Evolutionary conservation across 805 yeast genomes (phyloP), one percentile per base, ranked within the genome.

Genomic region (Scheffersomyces stipitis): DNA sequence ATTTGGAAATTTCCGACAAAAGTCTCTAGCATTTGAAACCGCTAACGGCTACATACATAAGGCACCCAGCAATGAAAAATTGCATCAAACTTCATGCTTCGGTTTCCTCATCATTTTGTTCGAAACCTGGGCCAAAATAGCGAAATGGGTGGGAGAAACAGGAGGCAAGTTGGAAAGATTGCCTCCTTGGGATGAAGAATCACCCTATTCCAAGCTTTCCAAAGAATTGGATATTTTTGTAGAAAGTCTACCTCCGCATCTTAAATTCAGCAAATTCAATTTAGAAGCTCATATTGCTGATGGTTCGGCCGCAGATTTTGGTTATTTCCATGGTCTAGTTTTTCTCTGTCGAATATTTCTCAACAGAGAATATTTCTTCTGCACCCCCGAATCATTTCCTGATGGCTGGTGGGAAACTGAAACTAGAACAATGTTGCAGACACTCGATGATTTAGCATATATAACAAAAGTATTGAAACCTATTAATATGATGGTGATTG

Each of bases 131-230:
- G 54, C 62, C 2, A 49, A 52, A 18, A 57, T 62, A 15, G 66
- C 69, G 3, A 58, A 60, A 39, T 65, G 70, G 69, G 64, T 61
- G 1, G 66, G 70, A 4, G 66, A 61, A 32, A 48, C 51, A 12
- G 67, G 65, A 2, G 60, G 58, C 0, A 51, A 51, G 28, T 32
- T 45, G n/a, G 67, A 58, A n/a, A 43, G 37, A 14, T 28, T 42
- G 10, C 51, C 51, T 13, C 70, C 70, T 5, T 59, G 60, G 64
- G 46, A 52, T 8, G 34, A 42, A 12, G 37, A 48, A 3, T 60
- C 69, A 3, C 47, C 51, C 3, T 64, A 54, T 37, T 44, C 38
- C 28, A 45, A 48, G 15, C 38, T 66, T 4, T 51, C 58, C 5
- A 30, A 42, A 7, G 55, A 53, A 29, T 38, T 66, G 16, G 53